Conservation (phyloP, 805 yeast genomes). For the Monosporozyma siamensis region DNA sequence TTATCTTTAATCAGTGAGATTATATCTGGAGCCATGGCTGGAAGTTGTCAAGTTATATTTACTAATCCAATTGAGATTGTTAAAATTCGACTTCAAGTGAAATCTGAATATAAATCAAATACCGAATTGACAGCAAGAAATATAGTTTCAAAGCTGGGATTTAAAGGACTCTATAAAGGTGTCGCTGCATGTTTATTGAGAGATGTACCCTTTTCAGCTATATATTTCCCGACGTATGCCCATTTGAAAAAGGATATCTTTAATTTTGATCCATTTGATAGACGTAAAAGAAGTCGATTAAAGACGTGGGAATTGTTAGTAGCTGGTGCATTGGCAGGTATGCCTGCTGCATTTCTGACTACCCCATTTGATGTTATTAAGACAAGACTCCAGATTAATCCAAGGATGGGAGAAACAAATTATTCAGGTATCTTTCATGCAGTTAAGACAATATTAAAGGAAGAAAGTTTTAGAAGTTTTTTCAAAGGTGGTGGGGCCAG, state of each 20-base stretch:
- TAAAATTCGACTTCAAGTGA: constrained; percentile 88
- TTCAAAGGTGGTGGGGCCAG: constrained; percentile 97
- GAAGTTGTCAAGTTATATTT: constrained; percentile 92
- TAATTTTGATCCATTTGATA: constrained; percentile 67
- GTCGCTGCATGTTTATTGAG: constrained; percentile 83
- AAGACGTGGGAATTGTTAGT: constrained; percentile 75
- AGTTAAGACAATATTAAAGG: constrained; percentile 57
- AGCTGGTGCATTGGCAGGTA: constrained; percentile 93
- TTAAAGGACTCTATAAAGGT: constrained; percentile 84
- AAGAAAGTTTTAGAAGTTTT: constrained; percentile 79
- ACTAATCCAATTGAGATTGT: constrained; percentile 95
- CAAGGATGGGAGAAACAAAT: constrained; percentile 64
- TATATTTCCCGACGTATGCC: constrained; percentile 94
- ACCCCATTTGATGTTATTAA: constrained; percentile 96
- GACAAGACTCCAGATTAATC: constrained; percentile 84
- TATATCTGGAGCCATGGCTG: constrained; percentile 87
- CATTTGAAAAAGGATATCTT: constrained; percentile 78
- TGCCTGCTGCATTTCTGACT: constrained; percentile 94
- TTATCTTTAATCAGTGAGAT: constrained; percentile 55
- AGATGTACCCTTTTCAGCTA: constrained; percentile 95
- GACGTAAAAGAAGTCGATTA: constrained; percentile 48
- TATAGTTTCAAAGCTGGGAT: constrained; percentile 70
- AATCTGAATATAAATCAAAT: constrained; percentile 52
- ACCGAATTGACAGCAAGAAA: constrained; percentile 37
- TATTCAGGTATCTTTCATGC: constrained; percentile 77